Evolutionary conservation across 2,329 filamentous ascomycete genomes (phyloP).

Genomic region (Aureobasidium sp.): DNA sequence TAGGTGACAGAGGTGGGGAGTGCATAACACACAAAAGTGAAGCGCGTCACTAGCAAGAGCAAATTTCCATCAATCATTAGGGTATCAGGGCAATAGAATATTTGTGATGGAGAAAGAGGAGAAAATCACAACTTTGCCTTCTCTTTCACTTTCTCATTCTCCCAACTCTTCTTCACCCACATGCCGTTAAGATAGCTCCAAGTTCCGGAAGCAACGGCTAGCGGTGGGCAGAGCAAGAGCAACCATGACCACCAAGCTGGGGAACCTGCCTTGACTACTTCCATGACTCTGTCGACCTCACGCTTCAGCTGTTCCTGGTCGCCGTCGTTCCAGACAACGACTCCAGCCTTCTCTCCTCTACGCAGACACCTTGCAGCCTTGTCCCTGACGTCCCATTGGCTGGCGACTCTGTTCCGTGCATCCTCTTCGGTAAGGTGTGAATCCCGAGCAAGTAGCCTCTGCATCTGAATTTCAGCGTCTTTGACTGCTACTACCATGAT

Average conservation of each 20-base stretch:
- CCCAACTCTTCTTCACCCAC: slow-evolving; percentile 64
- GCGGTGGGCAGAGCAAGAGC: slow-evolving; percentile 60
- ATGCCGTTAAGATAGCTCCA: slow-evolving; percentile 70
- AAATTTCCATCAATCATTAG: neutral
- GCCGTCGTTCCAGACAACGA: slow-evolving; percentile 88
- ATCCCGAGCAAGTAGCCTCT: slow-evolving; percentile 67
- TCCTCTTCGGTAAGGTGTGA: slow-evolving; percentile 74
- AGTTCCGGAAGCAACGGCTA: slow-evolving; percentile 60
- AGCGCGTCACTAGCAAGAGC: neutral
- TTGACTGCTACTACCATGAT: slow-evolving; percentile 80
- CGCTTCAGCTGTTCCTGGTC: slow-evolving; percentile 60
- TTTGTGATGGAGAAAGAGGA: neutral
- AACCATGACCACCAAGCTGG: slow-evolving; percentile 81
- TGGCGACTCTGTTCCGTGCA: slow-evolving; percentile 75
- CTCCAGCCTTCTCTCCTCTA: slow-evolving; percentile 55
- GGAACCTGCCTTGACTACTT: slow-evolving; percentile 53
- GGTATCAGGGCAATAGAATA: neutral
- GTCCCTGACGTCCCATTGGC: slow-evolving; percentile 76
- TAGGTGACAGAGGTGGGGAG: neutral
- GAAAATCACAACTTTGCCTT: slow-evolving; percentile 49
- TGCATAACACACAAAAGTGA: neutral
- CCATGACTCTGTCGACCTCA: slow-evolving; percentile 61
- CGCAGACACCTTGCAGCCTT: slow-evolving; percentile 72
- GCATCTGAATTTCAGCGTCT: slow-evolving; percentile 76
- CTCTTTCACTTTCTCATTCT: slow-evolving; percentile 47